These are phyloP conservation scores for Verticillium klebahnii DNA, from an alignment of 2,329 filamentous ascomycete species.

Conservation along the genomic window DNA sequence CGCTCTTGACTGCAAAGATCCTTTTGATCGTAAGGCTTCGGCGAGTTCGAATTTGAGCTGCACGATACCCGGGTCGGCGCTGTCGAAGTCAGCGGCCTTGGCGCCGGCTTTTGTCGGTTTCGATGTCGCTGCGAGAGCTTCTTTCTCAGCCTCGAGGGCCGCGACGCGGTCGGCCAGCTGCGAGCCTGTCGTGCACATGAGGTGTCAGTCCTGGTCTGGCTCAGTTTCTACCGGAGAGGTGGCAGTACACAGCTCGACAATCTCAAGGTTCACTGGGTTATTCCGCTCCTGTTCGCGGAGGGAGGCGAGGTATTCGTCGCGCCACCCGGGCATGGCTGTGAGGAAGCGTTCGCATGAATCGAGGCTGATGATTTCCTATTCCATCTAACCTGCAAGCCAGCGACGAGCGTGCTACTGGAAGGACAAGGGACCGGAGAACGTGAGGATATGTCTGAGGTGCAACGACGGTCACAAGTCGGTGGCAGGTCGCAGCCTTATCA, in stretches of 20 bases:
- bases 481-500: not conserved
- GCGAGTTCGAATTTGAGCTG: slow-evolving; percentile 67
- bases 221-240: not conserved
- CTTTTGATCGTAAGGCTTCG: slow-evolving; percentile 70
- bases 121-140: slow-evolving; percentile 27
- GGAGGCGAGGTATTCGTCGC: slow-evolving; percentile 73
- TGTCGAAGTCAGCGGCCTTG: slow-evolving; percentile 7
- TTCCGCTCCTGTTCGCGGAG: slow-evolving; percentile 70
- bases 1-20: slow-evolving; percentile 61
- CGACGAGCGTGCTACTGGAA: not conserved
- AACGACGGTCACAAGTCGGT: not conserved
- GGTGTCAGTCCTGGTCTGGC: slow-evolving; percentile 1
- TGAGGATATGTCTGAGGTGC: not conserved
- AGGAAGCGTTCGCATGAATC: not conserved
- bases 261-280: slow-evolving; percentile 52
- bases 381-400: not conserved
- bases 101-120: slow-evolving; percentile 18
- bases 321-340: slow-evolving; percentile 60
- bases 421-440: not conserved
- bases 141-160: slow-evolving; percentile 55
- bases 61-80: slow-evolving; percentile 28
- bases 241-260: slow-evolving; percentile 73
- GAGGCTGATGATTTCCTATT: slow-evolving; percentile 2
- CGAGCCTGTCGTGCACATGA: slow-evolving; percentile 44
- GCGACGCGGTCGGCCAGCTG: slow-evolving; percentile 64